phyloP scores from a whole-genome alignment of 306 rosid species.

The Vigna trinervia region DNA sequence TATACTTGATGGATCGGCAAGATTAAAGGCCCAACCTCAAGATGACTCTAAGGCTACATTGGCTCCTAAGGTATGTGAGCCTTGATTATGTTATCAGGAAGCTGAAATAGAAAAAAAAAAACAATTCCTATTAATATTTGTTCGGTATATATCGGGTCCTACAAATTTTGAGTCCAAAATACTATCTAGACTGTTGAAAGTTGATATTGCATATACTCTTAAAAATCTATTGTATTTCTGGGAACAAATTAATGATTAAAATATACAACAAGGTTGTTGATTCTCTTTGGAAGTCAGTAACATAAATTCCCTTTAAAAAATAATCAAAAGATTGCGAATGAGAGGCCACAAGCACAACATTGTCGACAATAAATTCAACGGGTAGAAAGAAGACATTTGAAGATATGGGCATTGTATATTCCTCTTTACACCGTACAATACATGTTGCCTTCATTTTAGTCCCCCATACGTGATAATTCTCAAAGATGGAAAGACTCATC shows the following conservation, averaged over 20 bases:
- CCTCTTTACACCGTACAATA: neutral
- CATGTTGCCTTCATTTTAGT: constrained; percentile 7
- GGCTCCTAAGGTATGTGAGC: constrained; percentile 81
- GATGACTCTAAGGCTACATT: constrained; percentile 76
- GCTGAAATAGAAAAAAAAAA: constrained; percentile 25
- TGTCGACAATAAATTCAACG: constrained; percentile 9
- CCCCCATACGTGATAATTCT: constrained; percentile 10
- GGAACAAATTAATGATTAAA: constrained; percentile 12
- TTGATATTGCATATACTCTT: constrained; percentile 31
- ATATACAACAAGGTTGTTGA: constrained; percentile 3
- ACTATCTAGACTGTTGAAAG: constrained; percentile 16
- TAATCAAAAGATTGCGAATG: neutral
- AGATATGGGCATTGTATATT: constrained; percentile 15
- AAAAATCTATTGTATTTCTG: constrained; percentile 7
- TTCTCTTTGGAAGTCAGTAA: neutral
- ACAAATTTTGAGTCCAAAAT: neutral
- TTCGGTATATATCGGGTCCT: constrained; percentile 15
- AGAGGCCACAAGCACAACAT: constrained; percentile 3
- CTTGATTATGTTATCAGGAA: constrained; percentile 38
- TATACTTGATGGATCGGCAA: constrained; percentile 87
- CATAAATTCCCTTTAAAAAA: constrained; percentile 8
- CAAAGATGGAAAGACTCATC: neutral
- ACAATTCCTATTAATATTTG: constrained; percentile 13
- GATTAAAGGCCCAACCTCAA: constrained; percentile 69
- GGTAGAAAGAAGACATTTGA: neutral